Evolutionary conservation across 495 filamentous ascomycete genomes (phyloP).

Genomic region (Tuber microsphaerosporum): DNA sequence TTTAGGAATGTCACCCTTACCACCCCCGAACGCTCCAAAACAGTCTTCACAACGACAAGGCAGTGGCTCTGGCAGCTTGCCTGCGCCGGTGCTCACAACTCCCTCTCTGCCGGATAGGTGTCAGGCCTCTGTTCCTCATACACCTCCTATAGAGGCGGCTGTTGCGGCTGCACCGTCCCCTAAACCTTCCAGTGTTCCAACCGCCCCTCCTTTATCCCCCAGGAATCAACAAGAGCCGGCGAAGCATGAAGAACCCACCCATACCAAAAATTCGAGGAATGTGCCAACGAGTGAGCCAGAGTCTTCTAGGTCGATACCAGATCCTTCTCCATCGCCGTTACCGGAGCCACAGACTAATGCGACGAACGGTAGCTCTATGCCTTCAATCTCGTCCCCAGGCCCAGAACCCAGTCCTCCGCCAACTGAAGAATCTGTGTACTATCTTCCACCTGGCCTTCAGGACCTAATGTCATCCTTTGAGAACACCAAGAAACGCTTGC

Average conservation of each 20-base stretch:
- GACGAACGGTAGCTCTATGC: slow-evolving; percentile 32
- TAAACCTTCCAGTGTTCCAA: slow-evolving; percentile 18
- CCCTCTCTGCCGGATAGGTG: slow-evolving; percentile 16
- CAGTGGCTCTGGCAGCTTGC: slow-evolving; percentile 23
- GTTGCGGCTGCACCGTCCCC: slow-evolving; percentile 29
- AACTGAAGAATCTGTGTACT: slow-evolving; percentile 76
- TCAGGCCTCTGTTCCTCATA: slow-evolving; percentile 29
- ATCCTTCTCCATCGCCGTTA: slow-evolving; percentile 44
- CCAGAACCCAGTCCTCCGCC: slow-evolving; percentile 17
- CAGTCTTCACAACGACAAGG: slow-evolving; percentile 33
- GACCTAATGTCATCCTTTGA: slow-evolving; percentile 89
- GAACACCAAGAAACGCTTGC: slow-evolving; percentile 62
- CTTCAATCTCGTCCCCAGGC: slow-evolving; percentile 35
- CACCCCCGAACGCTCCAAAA: slow-evolving; percentile 42
- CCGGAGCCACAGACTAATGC: slow-evolving; percentile 42
- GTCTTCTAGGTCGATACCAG: slow-evolving; percentile 19
- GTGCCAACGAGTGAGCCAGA: slow-evolving; percentile 23
- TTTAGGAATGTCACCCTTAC: slow-evolving; percentile 48
- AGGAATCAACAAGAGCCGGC: slow-evolving; percentile 24
- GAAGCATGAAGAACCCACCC: slow-evolving; percentile 44
- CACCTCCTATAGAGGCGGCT: slow-evolving; percentile 29
- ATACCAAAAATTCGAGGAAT: slow-evolving; percentile 19
- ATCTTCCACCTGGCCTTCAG: slow-evolving; percentile 82
- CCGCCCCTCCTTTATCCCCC: slow-evolving; percentile 27
- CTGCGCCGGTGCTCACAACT: slow-evolving; percentile 22